phyloP scores from a whole-genome alignment of 257 asterid genomes.

The Scutellaria barbata region DNA sequence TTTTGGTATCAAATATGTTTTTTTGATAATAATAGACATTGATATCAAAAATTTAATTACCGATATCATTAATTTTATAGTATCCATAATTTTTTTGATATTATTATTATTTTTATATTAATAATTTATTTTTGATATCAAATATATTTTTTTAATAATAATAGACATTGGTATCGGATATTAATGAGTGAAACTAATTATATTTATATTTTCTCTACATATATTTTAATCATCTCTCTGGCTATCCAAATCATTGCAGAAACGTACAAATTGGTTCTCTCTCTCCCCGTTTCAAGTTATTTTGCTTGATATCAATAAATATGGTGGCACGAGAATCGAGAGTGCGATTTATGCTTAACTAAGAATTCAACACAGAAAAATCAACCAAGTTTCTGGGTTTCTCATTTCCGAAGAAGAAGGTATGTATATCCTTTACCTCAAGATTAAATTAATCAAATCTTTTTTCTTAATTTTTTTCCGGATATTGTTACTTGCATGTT shows the following conservation, averaged over 20 bases:
- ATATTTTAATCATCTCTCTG: constrained; percentile 20
- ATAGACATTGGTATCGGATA: too few relatives aligned
- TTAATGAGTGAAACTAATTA: too few relatives aligned
- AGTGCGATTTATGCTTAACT: constrained; percentile 7
- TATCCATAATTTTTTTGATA: too few relatives aligned
- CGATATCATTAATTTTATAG: too few relatives aligned
- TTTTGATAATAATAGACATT: too few relatives aligned
- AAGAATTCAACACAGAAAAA: constrained; percentile 17
- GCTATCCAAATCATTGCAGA: constrained; percentile 30
- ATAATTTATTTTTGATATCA: too few relatives aligned
- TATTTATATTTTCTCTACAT: constrained; percentile 27
- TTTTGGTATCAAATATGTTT: too few relatives aligned
- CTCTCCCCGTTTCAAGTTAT: constrained; percentile 25
- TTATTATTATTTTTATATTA: too few relatives aligned
- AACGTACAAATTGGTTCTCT: constrained; percentile 39
- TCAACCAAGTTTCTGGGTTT: constrained; percentile 23
- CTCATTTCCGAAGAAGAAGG: constrained; percentile 25
- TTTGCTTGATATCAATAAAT: constrained; percentile 34
- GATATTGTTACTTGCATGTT: neutral
- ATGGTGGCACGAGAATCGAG: constrained; percentile 14
- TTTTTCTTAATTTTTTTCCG: neutral
- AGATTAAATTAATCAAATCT: neutral
- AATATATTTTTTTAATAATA: too few relatives aligned
- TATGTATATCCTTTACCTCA: constrained; percentile 1
- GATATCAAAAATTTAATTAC: too few relatives aligned